Base-by-base conservation (phyloP, 73 alveolate species). In the Symbiodinium pilosum region DNA sequence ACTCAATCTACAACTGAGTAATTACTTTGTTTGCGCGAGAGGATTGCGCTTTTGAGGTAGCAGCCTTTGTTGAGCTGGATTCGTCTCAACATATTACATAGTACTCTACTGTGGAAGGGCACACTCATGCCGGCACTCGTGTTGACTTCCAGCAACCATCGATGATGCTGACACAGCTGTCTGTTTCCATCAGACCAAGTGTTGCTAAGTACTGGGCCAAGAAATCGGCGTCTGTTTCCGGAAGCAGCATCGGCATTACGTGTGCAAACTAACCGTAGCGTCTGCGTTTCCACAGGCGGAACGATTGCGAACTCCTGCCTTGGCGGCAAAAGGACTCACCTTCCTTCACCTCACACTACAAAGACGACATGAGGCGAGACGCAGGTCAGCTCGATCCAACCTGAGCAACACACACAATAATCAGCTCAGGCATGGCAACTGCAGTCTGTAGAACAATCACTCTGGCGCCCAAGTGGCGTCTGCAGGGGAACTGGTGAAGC, bases 241-340 rank as follows among this genome's bases (percentile, higher is more conserved):
- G 81, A 26, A 3, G 68, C 41, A 40, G 93, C 93, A 28, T 40
- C 83, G 83, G 93, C 93, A 28, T 86, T 86, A 26, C 83, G 43
- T 11, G 93, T 86, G 83, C 93, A 86, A 30, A 86, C 83, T 83
- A 86, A 34, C 40, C 93, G 93, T n/a, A 86, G 43, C 32, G 34
- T 47, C 51, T 42, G 83, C 26, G 83, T 24, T 30, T 86, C 93
- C 83, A 86, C 28, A 26, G 93, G 93, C 83, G 93, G 93, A 36
- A 28, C 38, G 38, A 86, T 51, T 0, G 64, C 93, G 52, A 86
- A 86, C 52, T 86, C 93, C 40, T 86, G 93, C 93, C 93, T 86
- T 38, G 38, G 92, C 73, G 38, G 3, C 0, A 24, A 64, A 64
- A 64, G 7, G 40, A 32, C 59, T 47, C 59, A 14, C 59, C 59